These are phyloP conservation scores for Lizonia empirigonia DNA, from an alignment of 2,329 filamentous ascomycete genomes.

Conservation along the genomic window DNA sequence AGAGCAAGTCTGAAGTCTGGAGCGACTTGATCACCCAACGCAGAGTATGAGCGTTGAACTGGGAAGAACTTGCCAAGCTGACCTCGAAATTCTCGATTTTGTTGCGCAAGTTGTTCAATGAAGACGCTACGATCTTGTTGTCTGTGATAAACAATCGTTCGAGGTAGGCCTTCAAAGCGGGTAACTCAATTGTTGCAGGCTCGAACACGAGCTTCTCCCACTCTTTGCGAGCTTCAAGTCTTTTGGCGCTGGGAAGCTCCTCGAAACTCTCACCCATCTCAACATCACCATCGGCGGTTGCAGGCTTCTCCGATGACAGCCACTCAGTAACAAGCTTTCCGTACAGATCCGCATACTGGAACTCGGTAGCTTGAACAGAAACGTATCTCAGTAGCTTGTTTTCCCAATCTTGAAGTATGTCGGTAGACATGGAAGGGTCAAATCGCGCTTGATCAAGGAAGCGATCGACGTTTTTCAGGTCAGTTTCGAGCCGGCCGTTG, in stretches of 20 bases:
- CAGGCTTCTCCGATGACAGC: slow-evolving; percentile 37
- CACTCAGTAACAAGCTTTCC: slow-evolving; percentile 46
- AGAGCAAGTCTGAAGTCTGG: slow-evolving; percentile 53
- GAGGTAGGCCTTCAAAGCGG: slow-evolving; percentile 32
- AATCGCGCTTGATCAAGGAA: slow-evolving; percentile 46
- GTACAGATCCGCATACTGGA: slow-evolving; percentile 44
- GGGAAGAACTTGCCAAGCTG: slow-evolving; percentile 20
- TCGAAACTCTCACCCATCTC: slow-evolving; percentile 40
- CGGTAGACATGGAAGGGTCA: slow-evolving; percentile 44
- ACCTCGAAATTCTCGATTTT: slow-evolving; percentile 32
- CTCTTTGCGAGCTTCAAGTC: slow-evolving; percentile 31
- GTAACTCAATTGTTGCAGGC: slow-evolving; percentile 29
- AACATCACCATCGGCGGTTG: slow-evolving; percentile 25
- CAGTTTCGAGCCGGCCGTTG: slow-evolving; percentile 32
- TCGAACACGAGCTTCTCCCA: slow-evolving; percentile 45
- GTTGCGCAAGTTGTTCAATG: slow-evolving; percentile 25
- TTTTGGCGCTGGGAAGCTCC: slow-evolving; percentile 39
- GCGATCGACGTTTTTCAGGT: slow-evolving; percentile 42
- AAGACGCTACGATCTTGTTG: slow-evolving; percentile 24
- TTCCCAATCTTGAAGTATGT: slow-evolving; percentile 43
- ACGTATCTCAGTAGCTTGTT: slow-evolving; percentile 38
- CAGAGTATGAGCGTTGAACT: slow-evolving; percentile 46
- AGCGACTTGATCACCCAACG: slow-evolving; percentile 53
- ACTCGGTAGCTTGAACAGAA: slow-evolving; percentile 45
- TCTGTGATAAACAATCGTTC: slow-evolving; percentile 27